These are phyloP conservation scores for Agrocybe pediades DNA, from an alignment of 768 basidiomycete genomes.

Conservation along the genomic window DNA sequence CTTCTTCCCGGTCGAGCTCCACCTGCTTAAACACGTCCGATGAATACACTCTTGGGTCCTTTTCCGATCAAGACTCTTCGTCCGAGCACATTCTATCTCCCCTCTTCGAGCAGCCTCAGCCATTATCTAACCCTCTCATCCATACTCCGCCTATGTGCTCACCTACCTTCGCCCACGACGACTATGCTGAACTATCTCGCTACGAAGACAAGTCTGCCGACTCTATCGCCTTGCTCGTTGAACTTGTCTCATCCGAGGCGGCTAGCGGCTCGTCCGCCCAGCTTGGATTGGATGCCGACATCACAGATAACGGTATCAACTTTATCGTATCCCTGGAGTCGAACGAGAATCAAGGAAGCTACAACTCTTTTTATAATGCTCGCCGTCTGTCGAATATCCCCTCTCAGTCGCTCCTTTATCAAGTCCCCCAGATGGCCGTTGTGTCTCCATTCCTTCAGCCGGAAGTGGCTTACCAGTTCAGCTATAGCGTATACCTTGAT, in stretches of 20 bases:
- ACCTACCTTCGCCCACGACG: neutral
- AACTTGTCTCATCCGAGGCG: constrained; percentile 12
- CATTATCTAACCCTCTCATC: neutral
- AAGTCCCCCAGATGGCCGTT: constrained; percentile 49
- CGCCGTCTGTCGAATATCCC: constrained; percentile 20
- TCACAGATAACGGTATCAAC: constrained; percentile 16
- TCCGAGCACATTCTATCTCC: neutral
- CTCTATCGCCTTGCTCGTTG: constrained; percentile 3
- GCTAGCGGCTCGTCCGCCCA: constrained; percentile 4
- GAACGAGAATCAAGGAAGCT: constrained; percentile 5
- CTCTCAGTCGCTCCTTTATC: constrained; percentile 32
- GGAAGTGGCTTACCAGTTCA: constrained; percentile 11
- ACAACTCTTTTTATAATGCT: constrained; percentile 15
- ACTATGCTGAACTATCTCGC: neutral
- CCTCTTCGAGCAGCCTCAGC: neutral
- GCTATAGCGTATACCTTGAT: constrained; percentile 19
- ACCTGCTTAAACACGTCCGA: neutral
- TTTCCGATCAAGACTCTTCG: neutral
- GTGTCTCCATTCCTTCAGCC: constrained; percentile 14
- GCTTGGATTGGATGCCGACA: constrained; percentile 21
- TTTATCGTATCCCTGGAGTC: constrained; percentile 14
- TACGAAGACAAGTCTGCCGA: neutral
- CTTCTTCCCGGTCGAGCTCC: constrained; percentile 1
- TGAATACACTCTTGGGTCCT: constrained; percentile 1
- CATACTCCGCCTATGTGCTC: neutral